Evolutionary conservation across 306 rosid species (phyloP).

Genomic region (Cercis canadensis): DNA sequence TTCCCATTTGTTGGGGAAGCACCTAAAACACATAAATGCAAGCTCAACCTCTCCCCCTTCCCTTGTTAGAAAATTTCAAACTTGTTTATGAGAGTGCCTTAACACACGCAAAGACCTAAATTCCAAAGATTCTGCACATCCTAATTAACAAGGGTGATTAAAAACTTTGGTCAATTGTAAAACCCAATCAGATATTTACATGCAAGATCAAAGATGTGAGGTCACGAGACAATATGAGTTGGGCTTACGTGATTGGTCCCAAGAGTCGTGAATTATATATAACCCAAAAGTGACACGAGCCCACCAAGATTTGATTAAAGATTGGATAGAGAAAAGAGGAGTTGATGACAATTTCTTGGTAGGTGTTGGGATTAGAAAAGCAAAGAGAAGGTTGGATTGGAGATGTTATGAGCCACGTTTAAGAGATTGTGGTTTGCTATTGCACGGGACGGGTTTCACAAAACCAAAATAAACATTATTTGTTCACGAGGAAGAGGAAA

Average conservation of each 20-base stretch:
- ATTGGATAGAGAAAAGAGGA: constrained; percentile 33
- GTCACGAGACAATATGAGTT: constrained; percentile 34
- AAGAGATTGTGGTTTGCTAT: background rate
- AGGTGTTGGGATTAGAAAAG: background rate
- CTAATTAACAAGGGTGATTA: background rate
- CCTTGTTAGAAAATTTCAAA: too few relatives aligned
- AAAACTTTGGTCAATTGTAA: background rate
- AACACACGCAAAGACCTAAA: too few relatives aligned
- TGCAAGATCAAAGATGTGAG: constrained; percentile 6
- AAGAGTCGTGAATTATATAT: constrained; percentile 16
- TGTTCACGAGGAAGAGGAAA: background rate
- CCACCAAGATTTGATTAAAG: constrained; percentile 54
- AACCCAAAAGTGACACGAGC: constrained; percentile 32
- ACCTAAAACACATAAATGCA: too few relatives aligned
- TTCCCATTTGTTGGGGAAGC: too few relatives aligned
- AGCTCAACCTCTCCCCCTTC: too few relatives aligned
- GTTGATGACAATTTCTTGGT: constrained; percentile 26
- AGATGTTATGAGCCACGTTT: too few relatives aligned
- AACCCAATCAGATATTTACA: constrained; percentile 21
- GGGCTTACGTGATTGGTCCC: constrained; percentile 36
- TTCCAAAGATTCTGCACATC: too few relatives aligned
- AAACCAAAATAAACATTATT: too few relatives aligned
- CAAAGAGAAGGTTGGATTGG: too few relatives aligned
- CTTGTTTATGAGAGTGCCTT: background rate
- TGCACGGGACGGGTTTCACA: too few relatives aligned